A percentile compares a stretch with the other conserved stretches of the same genome.
These are phyloP conservation scores for Saccharomycopsis hybrid DNA, from an alignment of 1,139 yeast genomes.

Conservation along the genomic window DNA sequence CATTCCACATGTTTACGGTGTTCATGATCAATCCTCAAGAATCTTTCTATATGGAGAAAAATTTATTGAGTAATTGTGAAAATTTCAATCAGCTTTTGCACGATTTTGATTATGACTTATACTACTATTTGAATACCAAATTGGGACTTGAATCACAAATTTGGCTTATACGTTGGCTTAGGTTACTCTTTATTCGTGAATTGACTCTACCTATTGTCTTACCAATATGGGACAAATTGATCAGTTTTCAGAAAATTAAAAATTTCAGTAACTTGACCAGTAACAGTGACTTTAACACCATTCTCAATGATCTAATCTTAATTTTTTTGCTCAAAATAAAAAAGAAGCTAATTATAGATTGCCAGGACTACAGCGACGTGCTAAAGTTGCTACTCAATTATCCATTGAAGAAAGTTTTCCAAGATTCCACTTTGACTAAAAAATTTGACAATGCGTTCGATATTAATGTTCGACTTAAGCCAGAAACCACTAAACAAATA, in stretches of 20 bases:
- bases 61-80: slow-evolving; percentile 13
- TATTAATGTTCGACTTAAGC: too few relatives aligned
- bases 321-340: slow-evolving; percentile 27
- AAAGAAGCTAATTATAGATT: slow-evolving; percentile 22
- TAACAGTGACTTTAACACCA: slow-evolving; percentile 28
- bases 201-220: slow-evolving; percentile 30
- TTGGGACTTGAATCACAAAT: slow-evolving; percentile 50
- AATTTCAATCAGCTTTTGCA: slow-evolving; percentile 29
- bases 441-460: slow-evolving; percentile 1
- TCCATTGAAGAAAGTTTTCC: slow-evolving; percentile 23
- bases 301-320: slow-evolving; percentile 30
- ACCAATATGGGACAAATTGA: slow-evolving; percentile 33
- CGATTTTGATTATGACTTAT: slow-evolving; percentile 32
- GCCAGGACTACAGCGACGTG: slow-evolving; percentile 28
- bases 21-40: slow-evolving; percentile 21
- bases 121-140: slow-evolving; percentile 30
- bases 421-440: slow-evolving; percentile 1
- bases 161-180: slow-evolving; percentile 53
- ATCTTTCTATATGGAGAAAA: slow-evolving; percentile 15
- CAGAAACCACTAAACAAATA: too few relatives aligned
- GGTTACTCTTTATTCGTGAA: slow-evolving; percentile 48
- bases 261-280: slow-evolving; percentile 23
- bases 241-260: slow-evolving; percentile 27
- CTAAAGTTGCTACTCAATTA: slow-evolving; percentile 30
- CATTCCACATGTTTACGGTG: slow-evolving; percentile 19